Conservation (phyloP, 2,329 filamentous ascomycete species). For the Ophiocordyceps camponoti-rufipedis region DNA sequence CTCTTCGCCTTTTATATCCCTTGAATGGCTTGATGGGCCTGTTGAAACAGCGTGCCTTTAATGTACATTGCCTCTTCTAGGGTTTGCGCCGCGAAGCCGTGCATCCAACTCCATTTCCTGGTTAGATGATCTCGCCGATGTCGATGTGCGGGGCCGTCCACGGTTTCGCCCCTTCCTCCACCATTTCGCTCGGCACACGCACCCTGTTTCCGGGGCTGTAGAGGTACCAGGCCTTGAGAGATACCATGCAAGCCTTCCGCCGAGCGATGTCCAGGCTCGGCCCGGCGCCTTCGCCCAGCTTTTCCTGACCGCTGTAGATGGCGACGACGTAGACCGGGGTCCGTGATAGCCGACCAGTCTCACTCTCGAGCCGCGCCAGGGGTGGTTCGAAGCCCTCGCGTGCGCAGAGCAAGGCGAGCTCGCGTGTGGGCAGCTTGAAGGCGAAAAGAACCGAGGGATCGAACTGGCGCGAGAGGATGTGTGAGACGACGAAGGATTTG, state of each 20-base stretch:
- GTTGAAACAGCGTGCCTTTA: constrained; percentile 6
- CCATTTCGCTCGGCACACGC: constrained; percentile 51
- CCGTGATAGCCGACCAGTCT: constrained; percentile 72
- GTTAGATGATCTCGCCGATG: constrained; percentile 48
- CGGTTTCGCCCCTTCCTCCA: constrained; percentile 37
- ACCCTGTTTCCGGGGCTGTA: constrained; percentile 60
- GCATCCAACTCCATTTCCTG: constrained; percentile 1
- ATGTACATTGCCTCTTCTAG: constrained; percentile 13
- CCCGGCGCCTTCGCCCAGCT: constrained; percentile 79
- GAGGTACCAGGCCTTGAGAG: constrained; percentile 88
- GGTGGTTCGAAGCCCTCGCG: constrained; percentile 80
- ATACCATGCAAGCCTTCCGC: constrained; percentile 61
- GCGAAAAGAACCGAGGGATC: constrained; percentile 63
- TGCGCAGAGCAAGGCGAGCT: constrained; percentile 67
- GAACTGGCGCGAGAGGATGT: constrained; percentile 66
- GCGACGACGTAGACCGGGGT: constrained; percentile 88
- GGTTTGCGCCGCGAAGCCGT: not conserved
- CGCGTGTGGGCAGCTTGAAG: constrained; percentile 69
- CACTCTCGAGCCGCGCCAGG: constrained; percentile 70
- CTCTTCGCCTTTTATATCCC: no score
- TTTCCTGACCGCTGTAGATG: constrained; percentile 79
- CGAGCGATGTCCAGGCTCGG: constrained; percentile 61
- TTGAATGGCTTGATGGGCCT: no score
- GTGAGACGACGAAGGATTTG: constrained; percentile 65
- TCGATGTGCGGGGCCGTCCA: constrained; percentile 55